A percentile compares a stretch with the other conserved stretches of the same genome.
Evolutionary conservation across 140 eudicot genomes (phyloP).

Genomic region (Stevia rebaudiana): DNA sequence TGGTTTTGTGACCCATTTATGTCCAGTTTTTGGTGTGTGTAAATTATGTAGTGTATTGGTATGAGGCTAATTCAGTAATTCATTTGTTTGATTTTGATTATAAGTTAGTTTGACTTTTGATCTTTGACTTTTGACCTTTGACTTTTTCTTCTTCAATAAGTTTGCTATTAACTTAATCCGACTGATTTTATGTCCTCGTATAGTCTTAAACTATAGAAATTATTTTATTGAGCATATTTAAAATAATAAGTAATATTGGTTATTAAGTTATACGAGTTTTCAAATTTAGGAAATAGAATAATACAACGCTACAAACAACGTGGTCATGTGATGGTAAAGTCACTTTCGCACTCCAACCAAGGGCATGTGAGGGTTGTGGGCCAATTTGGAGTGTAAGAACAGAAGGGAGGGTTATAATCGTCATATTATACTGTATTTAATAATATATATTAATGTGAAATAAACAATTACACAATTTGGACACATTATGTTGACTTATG

Average conservation of each 20-base stretch:
- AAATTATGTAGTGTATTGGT: slow-evolving; percentile 22
- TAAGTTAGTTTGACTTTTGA: slow-evolving; percentile 8
- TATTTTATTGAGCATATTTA: not conserved
- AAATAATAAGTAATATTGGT: too few species aligned
- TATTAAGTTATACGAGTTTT: too few species aligned
- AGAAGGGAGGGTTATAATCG: too few species aligned
- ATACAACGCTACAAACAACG: not conserved
- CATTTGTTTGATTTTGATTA: slow-evolving; percentile 18
- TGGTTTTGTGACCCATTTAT: slow-evolving; percentile 11
- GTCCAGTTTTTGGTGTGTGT: slow-evolving; percentile 40
- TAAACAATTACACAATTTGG: too few species aligned
- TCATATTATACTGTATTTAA: too few species aligned
- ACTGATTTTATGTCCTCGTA: not conserved
- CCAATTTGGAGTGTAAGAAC: too few species aligned
- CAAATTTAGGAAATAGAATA: too few species aligned
- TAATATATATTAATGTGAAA: too few species aligned
- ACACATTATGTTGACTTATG: too few species aligned
- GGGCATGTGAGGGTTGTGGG: not conserved
- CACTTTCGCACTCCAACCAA: not conserved
- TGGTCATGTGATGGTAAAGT: not conserved
- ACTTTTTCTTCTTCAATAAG: too few species aligned
- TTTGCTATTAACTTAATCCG: too few species aligned
- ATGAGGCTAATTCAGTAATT: slow-evolving; percentile 35
- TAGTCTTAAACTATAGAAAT: not conserved
- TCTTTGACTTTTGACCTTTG: not conserved